A percentile compares a stretch with the other conserved stretches of the same genome.
phyloP scores from a whole-genome alignment of 129 eudicot genomes.

The Flaveria bidentis region DNA sequence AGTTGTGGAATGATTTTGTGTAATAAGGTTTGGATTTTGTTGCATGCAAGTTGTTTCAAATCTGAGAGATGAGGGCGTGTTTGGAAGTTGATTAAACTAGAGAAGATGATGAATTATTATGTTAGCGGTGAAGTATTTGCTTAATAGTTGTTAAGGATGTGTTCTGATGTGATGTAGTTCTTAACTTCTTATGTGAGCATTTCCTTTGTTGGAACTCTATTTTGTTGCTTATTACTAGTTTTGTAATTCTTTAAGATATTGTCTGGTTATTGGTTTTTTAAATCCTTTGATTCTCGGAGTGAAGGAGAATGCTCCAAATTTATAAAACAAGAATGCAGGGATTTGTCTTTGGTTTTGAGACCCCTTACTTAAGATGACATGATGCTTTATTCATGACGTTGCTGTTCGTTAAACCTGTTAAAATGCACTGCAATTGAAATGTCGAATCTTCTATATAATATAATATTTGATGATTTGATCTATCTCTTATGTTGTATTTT shows the following conservation, averaged over 20 bases:
- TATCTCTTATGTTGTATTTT: neutral
- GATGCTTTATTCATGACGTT: too few species aligned
- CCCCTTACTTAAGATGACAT: too few species aligned
- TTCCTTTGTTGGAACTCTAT: neutral
- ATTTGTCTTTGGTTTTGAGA: neutral
- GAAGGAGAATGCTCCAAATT: neutral
- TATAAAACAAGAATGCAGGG: neutral
- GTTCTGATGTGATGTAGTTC: neutral
- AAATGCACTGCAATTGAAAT: too few species aligned
- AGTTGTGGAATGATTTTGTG: neutral
- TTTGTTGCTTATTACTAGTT: neutral
- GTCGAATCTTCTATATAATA: neutral
- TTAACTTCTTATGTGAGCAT: neutral
- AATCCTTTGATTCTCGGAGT: neutral
- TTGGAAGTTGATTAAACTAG: neutral
- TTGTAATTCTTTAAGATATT: neutral
- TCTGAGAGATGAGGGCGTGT: neutral
- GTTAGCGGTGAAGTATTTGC: neutral
- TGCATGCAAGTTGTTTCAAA: conserved; percentile 4
- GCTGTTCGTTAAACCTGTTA: too few species aligned
- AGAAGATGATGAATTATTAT: neutral
- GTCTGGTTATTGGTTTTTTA: neutral
- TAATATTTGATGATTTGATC: conserved; percentile 13
- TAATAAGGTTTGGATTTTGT: neutral
- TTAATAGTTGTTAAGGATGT: neutral